These are phyloP conservation scores for Naumovozyma dairenensis DNA, from an alignment of 805 yeast genomes.

Conservation along the genomic window DNA sequence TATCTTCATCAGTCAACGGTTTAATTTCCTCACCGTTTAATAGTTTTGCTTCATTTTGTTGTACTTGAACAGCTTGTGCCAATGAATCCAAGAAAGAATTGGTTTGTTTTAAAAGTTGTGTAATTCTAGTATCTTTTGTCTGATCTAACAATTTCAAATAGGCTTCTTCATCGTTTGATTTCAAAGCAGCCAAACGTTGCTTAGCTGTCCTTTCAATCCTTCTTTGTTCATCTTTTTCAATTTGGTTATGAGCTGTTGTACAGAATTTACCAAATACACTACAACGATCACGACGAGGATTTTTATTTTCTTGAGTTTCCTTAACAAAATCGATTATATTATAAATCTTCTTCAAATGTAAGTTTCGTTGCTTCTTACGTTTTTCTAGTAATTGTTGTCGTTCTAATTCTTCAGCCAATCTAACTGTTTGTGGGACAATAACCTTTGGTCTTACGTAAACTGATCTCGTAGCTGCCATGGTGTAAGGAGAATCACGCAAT, in stretches of 20 bases:
- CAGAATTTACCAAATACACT: slow-evolving; percentile 24
- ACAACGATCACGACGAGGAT: slow-evolving; percentile 22
- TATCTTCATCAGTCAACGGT: slow-evolving; percentile 40
- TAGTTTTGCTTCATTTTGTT: slow-evolving; percentile 41
- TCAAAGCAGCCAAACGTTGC: slow-evolving; percentile 78
- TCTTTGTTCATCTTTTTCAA: slow-evolving; percentile 69
- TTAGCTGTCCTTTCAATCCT: slow-evolving; percentile 73
- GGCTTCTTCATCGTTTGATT: slow-evolving; percentile 83
- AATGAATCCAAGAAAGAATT: slow-evolving; percentile 67
- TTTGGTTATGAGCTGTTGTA: slow-evolving; percentile 21
- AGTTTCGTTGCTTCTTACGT: slow-evolving; percentile 39
- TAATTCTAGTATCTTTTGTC: slow-evolving; percentile 79
- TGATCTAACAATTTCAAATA: slow-evolving; percentile 74
- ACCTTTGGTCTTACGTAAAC: slow-evolving; percentile 59
- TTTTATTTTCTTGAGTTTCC: slow-evolving; percentile 20
- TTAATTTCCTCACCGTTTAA: slow-evolving; percentile 27
- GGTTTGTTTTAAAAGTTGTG: slow-evolving; percentile 73
- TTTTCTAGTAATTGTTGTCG: slow-evolving; percentile 59
- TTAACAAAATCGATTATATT: slow-evolving; percentile 27
- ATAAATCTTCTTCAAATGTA: slow-evolving; percentile 41
- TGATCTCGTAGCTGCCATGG: slow-evolving; percentile 60
- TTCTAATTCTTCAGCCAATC: slow-evolving; percentile 65
- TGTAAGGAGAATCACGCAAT: slow-evolving; percentile 43
- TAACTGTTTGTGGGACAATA: slow-evolving; percentile 63
- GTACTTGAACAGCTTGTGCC: slow-evolving; percentile 69